A percentile compares a stretch with the other conserved stretches of the same genome.
Conservation (phyloP, 2,329 filamentous ascomycete genomes). For the Penicillium sp. region DNA sequence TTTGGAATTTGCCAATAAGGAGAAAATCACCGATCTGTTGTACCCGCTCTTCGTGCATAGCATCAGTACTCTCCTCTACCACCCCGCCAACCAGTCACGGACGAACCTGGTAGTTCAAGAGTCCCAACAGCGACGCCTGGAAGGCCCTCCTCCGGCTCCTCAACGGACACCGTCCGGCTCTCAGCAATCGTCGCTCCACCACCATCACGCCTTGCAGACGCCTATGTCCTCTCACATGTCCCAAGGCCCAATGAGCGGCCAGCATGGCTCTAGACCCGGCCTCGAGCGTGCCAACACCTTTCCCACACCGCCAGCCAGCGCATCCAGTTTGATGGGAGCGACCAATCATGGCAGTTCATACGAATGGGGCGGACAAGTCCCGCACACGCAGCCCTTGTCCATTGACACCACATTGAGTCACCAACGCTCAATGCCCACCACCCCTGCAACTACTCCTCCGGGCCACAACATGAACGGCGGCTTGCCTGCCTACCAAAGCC, state of each 20-base stretch:
- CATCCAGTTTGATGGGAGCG: slow-evolving; percentile 80
- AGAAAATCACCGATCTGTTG: slow-evolving; percentile 93
- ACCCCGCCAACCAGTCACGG: slow-evolving; percentile 75
- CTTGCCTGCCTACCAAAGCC: slow-evolving; percentile 71
- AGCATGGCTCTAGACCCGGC: slow-evolving; percentile 62
- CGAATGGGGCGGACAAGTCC: slow-evolving; percentile 67
- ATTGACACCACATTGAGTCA: slow-evolving; percentile 77
- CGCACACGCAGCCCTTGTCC: slow-evolving; percentile 67
- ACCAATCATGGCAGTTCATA: slow-evolving; percentile 69
- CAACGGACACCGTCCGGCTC: slow-evolving; percentile 63
- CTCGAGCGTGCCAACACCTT: slow-evolving; percentile 88
- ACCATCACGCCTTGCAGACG: slow-evolving; percentile 64
- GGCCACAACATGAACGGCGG: slow-evolving; percentile 68
- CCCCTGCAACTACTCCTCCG: slow-evolving; percentile 86
- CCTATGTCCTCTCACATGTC: slow-evolving; percentile 58
- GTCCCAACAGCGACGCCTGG: slow-evolving; percentile 69
- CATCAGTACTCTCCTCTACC: slow-evolving; percentile 88
- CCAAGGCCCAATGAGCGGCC: slow-evolving; percentile 60
- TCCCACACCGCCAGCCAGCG: slow-evolving; percentile 86
- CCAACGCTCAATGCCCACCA: slow-evolving; percentile 80
- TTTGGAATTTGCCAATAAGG: slow-evolving; percentile 98
- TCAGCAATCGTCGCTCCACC: slow-evolving; percentile 54
- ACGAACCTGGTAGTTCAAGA: slow-evolving; percentile 85
- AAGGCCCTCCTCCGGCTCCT: slow-evolving; percentile 45
- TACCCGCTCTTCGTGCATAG: slow-evolving; percentile 98